phyloP scores from a whole-genome alignment of 192 early-diverging fungal species.

The Coemansia sp. region DNA sequence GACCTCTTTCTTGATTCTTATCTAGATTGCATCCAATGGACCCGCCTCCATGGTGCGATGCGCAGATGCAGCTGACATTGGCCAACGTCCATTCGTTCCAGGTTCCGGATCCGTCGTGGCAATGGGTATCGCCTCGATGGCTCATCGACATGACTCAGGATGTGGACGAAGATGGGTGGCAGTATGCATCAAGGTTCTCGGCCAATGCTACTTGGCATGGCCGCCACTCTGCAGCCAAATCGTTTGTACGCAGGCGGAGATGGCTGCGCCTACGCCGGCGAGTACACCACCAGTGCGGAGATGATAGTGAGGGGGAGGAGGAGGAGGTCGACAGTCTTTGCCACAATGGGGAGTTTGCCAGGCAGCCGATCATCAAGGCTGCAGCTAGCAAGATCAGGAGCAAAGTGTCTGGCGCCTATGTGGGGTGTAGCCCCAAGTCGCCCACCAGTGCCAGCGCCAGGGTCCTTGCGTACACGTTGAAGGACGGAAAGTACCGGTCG shows the following conservation, averaged over 20 bases:
- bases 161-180: constrained; percentile 56
- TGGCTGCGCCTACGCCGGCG: constrained; percentile 20
- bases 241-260: constrained; percentile 19
- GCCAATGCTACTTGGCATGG: constrained; percentile 11
- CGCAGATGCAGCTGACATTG: constrained; percentile 39
- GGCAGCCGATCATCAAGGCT: neutral
- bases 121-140: constrained; percentile 55
- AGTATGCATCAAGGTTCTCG: constrained; percentile 47
- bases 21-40: constrained; percentile 50
- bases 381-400: constrained; percentile 31
- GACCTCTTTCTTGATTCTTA: neutral
- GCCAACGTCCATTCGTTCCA: constrained; percentile 55
- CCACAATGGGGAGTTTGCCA: too few species aligned
- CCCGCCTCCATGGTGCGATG: constrained; percentile 53
- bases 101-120: constrained; percentile 52
- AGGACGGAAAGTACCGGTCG: constrained; percentile 37
- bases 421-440: constrained; percentile 19
- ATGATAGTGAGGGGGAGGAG: neutral
- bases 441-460: constrained; percentile 7
- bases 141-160: constrained; percentile 55
- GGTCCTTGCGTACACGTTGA: constrained; percentile 34
- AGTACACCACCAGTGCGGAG: constrained; percentile 3
- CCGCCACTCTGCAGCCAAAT: constrained; percentile 13
- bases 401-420: constrained; percentile 32
- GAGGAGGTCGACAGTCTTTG: neutral